A percentile compares a stretch with the other conserved stretches of the same genome.
phyloP scores from a whole-genome alignment of 306 rosid species.

The Cucurbita ficifolia region DNA sequence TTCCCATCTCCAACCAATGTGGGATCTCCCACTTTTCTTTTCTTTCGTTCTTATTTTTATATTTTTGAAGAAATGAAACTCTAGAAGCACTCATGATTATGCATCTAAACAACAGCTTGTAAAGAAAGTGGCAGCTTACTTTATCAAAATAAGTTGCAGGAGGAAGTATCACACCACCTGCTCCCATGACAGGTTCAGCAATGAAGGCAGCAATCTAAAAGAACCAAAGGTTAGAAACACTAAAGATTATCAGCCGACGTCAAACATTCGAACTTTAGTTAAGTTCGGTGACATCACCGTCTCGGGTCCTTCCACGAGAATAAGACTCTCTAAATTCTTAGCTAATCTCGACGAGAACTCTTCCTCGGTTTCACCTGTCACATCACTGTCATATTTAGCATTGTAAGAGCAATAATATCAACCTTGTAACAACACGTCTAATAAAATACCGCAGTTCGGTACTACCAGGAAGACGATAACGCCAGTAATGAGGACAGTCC shows the following conservation, averaged over 20 bases:
- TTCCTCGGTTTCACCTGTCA: conserved; percentile 86
- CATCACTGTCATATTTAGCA: conserved; percentile 14
- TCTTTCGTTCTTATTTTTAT: not conserved
- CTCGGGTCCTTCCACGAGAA: conserved; percentile 86
- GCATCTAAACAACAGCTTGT: not conserved
- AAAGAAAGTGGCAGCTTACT: conserved; percentile 20
- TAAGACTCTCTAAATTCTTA: conserved; percentile 66
- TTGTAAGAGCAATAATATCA: not conserved
- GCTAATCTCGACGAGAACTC: conserved; percentile 87
- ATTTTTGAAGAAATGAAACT: not conserved
- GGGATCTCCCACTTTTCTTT: too few relatives aligned
- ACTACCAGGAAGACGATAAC: conserved; percentile 82
- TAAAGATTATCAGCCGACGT: not conserved
- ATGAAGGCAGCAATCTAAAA: conserved; percentile 92
- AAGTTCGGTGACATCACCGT: conserved; percentile 32
- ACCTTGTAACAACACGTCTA: conserved; percentile 3
- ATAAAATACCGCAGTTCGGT: conserved; percentile 10
- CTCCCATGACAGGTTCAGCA: conserved; percentile 96
- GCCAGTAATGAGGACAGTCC: conserved; percentile 98
- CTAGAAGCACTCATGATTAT: not conserved
- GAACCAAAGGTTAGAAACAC: not conserved
- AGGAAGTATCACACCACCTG: conserved; percentile 87
- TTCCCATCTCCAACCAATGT: too few relatives aligned
- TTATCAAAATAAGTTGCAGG: conserved; percentile 84
- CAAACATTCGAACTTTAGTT: conserved; percentile 7